Base-by-base conservation (phyloP, 495 filamentous ascomycete species). In the Aspergillus incahuasiensis region DNA sequence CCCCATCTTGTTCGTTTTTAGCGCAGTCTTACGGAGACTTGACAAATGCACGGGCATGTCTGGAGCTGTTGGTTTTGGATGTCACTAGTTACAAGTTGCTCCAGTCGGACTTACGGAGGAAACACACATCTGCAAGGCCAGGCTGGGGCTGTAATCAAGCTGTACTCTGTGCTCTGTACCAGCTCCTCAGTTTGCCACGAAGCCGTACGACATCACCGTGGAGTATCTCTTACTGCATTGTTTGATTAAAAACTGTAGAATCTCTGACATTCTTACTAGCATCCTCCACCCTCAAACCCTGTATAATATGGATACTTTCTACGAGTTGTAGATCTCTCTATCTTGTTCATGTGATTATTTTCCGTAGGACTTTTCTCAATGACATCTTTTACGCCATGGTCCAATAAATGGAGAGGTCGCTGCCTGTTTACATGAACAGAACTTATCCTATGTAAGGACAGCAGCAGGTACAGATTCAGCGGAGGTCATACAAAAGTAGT, bases 11-110 rank as follows among this genome's bases (percentile, higher is more conserved):
- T 3, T 55, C 55, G 48, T 35, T 34, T n/a, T 62, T 64, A 60
- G 59, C 62, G 35, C 48, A 63, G 51, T 72, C 66, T 75, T 63
- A 74, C 68, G 39, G 70, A 73, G 64, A 40, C 48, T 40, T 50
- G 48, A 50, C 48, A 50, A 50, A 50, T 50, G 19, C 48, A 15
- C 32, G 32, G 32, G 32, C 32, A 35, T 9, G 32, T 12, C 32
- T 35, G 32, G 25, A 8, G 25, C 8, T 28, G 25, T 28, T 28
- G 25, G 25, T 28, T n/a, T n/a, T n/a, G n/a, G n/a, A n/a, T n/a
- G 32, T 15, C 6, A 35, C 2, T 35, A 7, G 12, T 15, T 35
- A 11, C 6, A 15, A 15, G 32, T 35, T 35, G 25, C 25, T 35
- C n/a, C n/a, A n/a, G n/a, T n/a, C 32, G 32, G 32, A 35, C 13